Evolutionary conservation across 2,329 filamentous ascomycete genomes (phyloP), one percentile per base, ranked within the genome.

Genomic region (Botrytis elliptica): DNA sequence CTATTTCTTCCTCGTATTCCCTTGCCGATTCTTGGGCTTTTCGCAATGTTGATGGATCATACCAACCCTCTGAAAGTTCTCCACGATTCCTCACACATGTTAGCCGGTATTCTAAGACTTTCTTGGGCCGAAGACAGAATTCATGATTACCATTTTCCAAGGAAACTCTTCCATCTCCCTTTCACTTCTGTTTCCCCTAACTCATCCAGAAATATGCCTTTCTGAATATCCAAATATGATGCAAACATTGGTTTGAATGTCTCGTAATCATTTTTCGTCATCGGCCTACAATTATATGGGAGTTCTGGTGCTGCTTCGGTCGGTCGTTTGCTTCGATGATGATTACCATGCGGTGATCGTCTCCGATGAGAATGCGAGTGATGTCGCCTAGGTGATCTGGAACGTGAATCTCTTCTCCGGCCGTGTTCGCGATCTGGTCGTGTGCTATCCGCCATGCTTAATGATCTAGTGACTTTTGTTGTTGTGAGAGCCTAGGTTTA

Each of bases 101-200:
- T 82, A 90, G 86, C 67, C 67, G 49, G 33, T 40, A 63, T 6
- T 38, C 44, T 29, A 60, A 67, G 20, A 33, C 52, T n/a, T 72
- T 63, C 67, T 44, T 18, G 38, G 42, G 29, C 36, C 57, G 29
- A 40, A 65, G 65, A 71, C 57, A 74, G 46, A 74, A 74, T 46
- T 64, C 52, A 59, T 75, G 76, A 85, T 83, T 87, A 92, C 95
- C 96, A 99, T 85, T 94, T 95, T 6, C 88, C 86, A 20, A 95
- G 82, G 79, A 98, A 99, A 81, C 94, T 95, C 86, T 97, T 97
- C 94, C 95, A 99, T 72, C 95, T 86, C 1, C 95, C 94, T 76
- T 87, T 91, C 0, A 90, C 83, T 81, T 98, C 95, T n/a, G 88
- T 87, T 76, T 93, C 91, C 73, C 90, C 88, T 77, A 98, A 85